These are phyloP conservation scores for Dictyostelium capitatum DNA, from an alignment of 78 protist species.

Conservation along the genomic window DNA sequence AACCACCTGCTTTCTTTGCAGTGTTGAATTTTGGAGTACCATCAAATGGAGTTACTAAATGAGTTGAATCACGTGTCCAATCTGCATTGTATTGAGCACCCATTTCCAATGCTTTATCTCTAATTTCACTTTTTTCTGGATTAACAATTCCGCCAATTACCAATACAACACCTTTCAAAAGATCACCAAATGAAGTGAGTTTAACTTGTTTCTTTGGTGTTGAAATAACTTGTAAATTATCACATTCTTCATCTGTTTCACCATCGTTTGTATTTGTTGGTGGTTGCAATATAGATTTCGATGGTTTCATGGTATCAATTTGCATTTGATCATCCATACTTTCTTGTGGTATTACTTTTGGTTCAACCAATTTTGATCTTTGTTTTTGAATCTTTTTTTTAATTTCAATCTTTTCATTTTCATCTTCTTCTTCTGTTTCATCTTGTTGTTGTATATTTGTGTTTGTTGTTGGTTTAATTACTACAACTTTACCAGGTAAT, in stretches of 20 bases:
- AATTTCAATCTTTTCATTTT: background rate
- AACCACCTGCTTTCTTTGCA: constrained; percentile 47
- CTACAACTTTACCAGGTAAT: constrained; percentile 46
- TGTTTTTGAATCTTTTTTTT: constrained; percentile 4
- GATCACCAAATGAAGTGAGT: constrained; percentile 20
- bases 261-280: constrained; percentile 24
- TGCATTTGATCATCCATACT: background rate
- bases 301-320: background rate
- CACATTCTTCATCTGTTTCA: constrained; percentile 45
- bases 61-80: constrained; percentile 69
- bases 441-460: background rate
- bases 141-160: constrained; percentile 77
- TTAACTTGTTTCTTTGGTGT: constrained; percentile 17
- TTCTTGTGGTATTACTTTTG: background rate
- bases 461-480: background rate
- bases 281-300: background rate
- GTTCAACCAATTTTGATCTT: constrained; percentile 11
- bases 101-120: constrained; percentile 69
- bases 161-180: constrained; percentile 63
- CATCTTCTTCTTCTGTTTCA: constrained; percentile 14
- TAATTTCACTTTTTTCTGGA: constrained; percentile 40
- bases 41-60: constrained; percentile 47
- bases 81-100: constrained; percentile 67
- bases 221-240: background rate
- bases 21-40: constrained; percentile 40